Evolutionary conservation across 2,329 filamentous ascomycete species (phyloP), one percentile per base, ranked within the genome.

Genomic region (Fusarium floridanum): DNA sequence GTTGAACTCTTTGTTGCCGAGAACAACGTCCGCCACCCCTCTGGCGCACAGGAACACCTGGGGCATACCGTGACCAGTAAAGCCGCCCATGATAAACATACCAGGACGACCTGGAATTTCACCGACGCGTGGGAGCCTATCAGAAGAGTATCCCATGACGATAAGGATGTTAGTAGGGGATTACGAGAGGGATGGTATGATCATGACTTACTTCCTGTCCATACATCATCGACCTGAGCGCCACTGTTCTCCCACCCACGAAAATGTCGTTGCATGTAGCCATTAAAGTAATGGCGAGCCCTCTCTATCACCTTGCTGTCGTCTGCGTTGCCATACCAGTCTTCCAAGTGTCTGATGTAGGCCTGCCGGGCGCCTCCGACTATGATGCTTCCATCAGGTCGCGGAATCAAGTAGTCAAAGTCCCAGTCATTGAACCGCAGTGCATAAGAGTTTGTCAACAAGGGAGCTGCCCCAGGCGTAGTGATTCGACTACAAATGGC

Each of bases 51-150:
- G 78, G 22, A 84, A 84, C 20, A 87, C 83, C 27, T 85, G 75
- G 0, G 85, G 83, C 87, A 89, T 89, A 1, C 87, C 87, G 66
- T 88, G 86, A 0, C 88, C 87, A 39, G 83, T 85, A 69, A 88
- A 89, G 0, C 87, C 87, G 0, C 84, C 86, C 24, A 86, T 77
- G n/a, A 89, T 80, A 56, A 83, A 86, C 70, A 86, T 82, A 6
- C 81, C 81, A 5, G 64, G 59, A 7, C 64, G 37, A 0, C 77
- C 82, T 0, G 86, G 86, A 1, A 88, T 80, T 0, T 75, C 29
- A 1, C 86, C 86, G 3, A 89, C 78, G 45, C 85, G 83, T 0
- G 87, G 86, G 45, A 83, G 77, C 2, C 76, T 79, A 67, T 88
- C 86, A 0, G 80, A 78, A 2, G 82, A 85, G 61, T 82, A 83